Base-by-base conservation (phyloP, 2,329 filamentous ascomycete species). In the Fusarium mundagurra region DNA sequence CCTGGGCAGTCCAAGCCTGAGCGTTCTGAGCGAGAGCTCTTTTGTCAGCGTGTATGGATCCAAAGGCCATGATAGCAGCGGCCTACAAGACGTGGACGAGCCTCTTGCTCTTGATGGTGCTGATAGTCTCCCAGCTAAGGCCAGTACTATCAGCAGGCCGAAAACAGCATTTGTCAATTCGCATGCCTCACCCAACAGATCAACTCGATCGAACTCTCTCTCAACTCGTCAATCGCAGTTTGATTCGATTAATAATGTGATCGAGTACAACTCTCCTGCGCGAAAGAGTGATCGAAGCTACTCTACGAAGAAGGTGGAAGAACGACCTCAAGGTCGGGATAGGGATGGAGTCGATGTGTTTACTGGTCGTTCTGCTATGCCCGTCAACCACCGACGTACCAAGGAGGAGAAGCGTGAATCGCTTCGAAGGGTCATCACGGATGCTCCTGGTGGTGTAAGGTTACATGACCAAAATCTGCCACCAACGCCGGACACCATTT, bases 1-100 rank as follows among this genome's bases (percentile, higher is more conserved):
- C 48, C 77, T 89, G 67, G 84, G 84, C 34, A 93, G 90, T 73
- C 91, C 91, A 8, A 88, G 86, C 39, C 81, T 92, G 57, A 92
- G 91, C 72, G 84, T 92, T 18, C 81, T 93, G 70, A 92, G 91
- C 73, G 90, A 92, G 79, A 92, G 90, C 78, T 92, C 91, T 0
- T 92, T 93, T 75, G 75, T 88, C 29, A 92, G 91, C 74, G 84
- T 93, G 1, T 93, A 93, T 63, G 91, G 90, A 6, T 81, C 84
- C 31, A 86, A 85, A 69, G 76, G 70, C 13, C 61, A 74, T 5
- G 78, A 80, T 16, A 76, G 74, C 34, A 74, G 75, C 17, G 74
- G 75, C 8, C 67, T 77, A 6, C 65, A 66, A 24, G 72, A 79
- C 8, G 69, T 80, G 8, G 81, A 83, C 27, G 81, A 83, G 41